Base-by-base conservation (phyloP, 345 rosid species). In the Hypericum perforatum region DNA sequence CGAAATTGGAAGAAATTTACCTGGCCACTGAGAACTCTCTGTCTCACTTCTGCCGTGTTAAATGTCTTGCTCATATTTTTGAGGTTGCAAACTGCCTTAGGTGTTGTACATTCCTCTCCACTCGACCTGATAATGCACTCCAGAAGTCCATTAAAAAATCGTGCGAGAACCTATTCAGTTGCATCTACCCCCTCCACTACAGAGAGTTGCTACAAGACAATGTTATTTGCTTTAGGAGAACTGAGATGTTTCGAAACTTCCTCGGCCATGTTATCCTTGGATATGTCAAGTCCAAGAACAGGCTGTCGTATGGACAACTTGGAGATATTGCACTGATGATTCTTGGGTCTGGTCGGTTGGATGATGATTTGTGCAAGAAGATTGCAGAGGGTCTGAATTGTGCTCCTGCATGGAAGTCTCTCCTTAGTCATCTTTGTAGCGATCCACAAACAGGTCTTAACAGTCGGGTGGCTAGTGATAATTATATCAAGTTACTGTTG, bases 161-260 rank as follows among this genome's bases (percentile, higher is more conserved):
- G 38, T 42, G 41, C 7, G 5, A 7, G 39, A 15, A 32, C 14
- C 55, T 59, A 36, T 65, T 67, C 49, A 39, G 45, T 40, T 43
- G n/a, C 54, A 16, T 80, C 2, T 74, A 67, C 62, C 78, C 76
- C 49, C 64, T 61, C 8, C 68, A 68, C 59, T 71, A 68, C 72
- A 62, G 62, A 48, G 67, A 57, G n/a, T 65, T 78, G 3, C 3
- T 54, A 57, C 54, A 45, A 22, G 53, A 53, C 15, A 59, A 68
- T 16, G 50, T 77, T 65, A 42, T 77, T 45, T 61, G 53, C 49
- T 52, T 74, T 13, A 64, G 78, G 59, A 62, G 58, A 61, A 70
- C 57, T 13, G 68, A 65, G 54, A 37, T 49, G 10, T 63, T 45
- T 29, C 51, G 52, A 42, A 44, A 52, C 39, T 15, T 70, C 14